A percentile compares a stretch with the other conserved stretches of the same genome.
Evolutionary conservation across 169 alveolate genomes (phyloP).

Genomic region (Cryptosporidium ryanae): DNA sequence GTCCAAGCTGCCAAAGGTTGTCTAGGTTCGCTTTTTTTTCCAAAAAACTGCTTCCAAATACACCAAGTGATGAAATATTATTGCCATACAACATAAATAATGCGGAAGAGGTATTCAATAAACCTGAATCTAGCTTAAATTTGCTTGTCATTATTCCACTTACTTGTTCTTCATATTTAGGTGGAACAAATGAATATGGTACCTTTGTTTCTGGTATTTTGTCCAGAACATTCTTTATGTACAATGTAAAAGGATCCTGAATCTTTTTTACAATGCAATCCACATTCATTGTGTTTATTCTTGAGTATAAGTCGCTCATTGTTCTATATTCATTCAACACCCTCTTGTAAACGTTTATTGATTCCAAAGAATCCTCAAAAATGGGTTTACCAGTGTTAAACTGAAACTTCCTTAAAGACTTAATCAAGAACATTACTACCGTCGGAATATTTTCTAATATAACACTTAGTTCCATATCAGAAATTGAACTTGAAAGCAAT

Average conservation of each 20-base stretch:
- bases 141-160: background rate
- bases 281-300: background rate
- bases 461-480: slow-evolving; percentile 9
- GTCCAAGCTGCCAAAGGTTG: slow-evolving; percentile 5
- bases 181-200: slow-evolving; percentile 37
- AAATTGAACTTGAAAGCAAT: slow-evolving; percentile 25
- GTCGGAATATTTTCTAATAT: slow-evolving; percentile 45
- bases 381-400: slow-evolving; percentile 3
- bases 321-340: background rate
- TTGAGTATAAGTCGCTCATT: background rate
- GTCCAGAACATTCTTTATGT: slow-evolving; percentile 4
- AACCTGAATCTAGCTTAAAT: background rate
- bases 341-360: slow-evolving; percentile 17
- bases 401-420: slow-evolving; percentile 41
- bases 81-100: slow-evolving; percentile 47
- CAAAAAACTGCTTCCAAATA: slow-evolving; percentile 52
- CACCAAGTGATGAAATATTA: slow-evolving; percentile 34
- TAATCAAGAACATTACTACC: slow-evolving; percentile 17
- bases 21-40: slow-evolving; percentile 26
- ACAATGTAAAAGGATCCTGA: slow-evolving; percentile 51
- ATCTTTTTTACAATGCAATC: slow-evolving; percentile 2
- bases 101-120: background rate
- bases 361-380: slow-evolving; percentile 18
- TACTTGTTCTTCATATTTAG: background rate
- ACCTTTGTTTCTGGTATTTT: background rate